Conservation (phyloP, 164 flowering plant species). For the Malania oleifera region DNA sequence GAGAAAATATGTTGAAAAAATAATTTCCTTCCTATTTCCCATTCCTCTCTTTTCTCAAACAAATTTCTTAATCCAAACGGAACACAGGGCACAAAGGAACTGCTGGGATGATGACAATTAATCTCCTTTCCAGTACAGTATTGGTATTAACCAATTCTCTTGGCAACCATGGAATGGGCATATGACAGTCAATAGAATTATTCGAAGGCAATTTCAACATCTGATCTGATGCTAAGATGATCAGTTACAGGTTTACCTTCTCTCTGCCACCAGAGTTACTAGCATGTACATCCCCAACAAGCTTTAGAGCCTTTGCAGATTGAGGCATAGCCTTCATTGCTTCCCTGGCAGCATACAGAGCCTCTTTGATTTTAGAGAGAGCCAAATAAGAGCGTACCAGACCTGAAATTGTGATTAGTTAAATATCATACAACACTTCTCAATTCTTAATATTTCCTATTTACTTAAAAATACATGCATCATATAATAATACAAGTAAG, state of each 20-base stretch:
- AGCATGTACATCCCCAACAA: constrained; percentile 98
- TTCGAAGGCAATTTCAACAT: no score
- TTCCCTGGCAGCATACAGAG: constrained; percentile 80
- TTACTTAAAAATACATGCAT: neutral
- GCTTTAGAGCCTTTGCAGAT: constrained; percentile 85
- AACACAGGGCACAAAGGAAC: neutral
- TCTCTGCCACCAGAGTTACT: constrained; percentile 78
- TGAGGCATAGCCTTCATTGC: constrained; percentile 98
- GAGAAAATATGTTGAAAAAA: no score
- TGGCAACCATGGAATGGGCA: no score
- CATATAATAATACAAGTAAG: neutral
- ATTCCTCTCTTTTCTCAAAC: no score
- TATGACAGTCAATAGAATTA: no score
- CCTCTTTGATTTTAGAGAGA: constrained; percentile 82
- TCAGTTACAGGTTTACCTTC: constrained; percentile 45
- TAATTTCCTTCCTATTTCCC: no score
- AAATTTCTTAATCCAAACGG: no score
- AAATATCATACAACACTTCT: neutral
- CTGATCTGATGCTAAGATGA: neutral
- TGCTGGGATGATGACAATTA: no score
- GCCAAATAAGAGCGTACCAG: constrained; percentile 83
- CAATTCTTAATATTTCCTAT: neutral
- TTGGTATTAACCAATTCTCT: no score
- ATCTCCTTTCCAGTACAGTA: no score
- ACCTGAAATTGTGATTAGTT: constrained; percentile 45